Conservation (phyloP, 108 stramenopile genomes). For the Discostella stelligeroides region DNA sequence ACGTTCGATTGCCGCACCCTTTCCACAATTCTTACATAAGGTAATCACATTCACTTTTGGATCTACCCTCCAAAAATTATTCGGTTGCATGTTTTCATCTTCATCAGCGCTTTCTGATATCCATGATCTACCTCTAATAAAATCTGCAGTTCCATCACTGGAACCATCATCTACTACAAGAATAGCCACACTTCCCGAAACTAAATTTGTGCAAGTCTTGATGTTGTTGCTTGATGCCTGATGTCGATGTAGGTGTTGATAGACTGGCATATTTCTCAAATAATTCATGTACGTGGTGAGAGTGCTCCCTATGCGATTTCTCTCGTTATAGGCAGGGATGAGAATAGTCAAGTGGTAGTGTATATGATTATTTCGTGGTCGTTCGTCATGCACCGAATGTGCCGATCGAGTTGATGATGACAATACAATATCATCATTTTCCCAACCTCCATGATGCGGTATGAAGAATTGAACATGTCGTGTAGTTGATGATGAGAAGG, state of each 20-base stretch:
- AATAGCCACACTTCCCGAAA: conserved; percentile 24
- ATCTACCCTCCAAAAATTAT: conserved; percentile 25
- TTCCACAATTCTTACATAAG: conserved; percentile 63
- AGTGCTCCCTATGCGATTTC: conserved; percentile 64
- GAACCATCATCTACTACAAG: conserved; percentile 82
- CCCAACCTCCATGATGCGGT: too few relatives aligned
- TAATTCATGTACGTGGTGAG: conserved; percentile 54
- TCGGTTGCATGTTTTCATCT: background rate
- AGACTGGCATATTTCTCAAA: conserved; percentile 26
- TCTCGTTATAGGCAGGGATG: conserved; percentile 84
- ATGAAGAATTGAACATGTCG: too few relatives aligned
- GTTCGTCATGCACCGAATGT: background rate
- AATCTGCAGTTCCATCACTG: conserved; percentile 57
- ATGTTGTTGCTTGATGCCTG: too few relatives aligned
- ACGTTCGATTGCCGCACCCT: conserved; percentile 72
- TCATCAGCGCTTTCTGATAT: background rate
- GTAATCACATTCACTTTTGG: conserved; percentile 51
- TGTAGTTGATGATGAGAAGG: too few relatives aligned
- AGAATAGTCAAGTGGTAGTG: conserved; percentile 60
- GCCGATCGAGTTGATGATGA: background rate
- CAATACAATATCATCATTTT: too few relatives aligned
- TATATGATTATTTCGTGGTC: too few relatives aligned
- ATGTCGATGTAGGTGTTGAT: background rate
- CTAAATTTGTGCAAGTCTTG: too few relatives aligned
- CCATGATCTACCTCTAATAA: conserved; percentile 22